Evolutionary conservation across 2,329 filamentous ascomycete genomes (phyloP), one percentile per base, ranked within the genome.

Genomic region (Myotisia sp.): DNA sequence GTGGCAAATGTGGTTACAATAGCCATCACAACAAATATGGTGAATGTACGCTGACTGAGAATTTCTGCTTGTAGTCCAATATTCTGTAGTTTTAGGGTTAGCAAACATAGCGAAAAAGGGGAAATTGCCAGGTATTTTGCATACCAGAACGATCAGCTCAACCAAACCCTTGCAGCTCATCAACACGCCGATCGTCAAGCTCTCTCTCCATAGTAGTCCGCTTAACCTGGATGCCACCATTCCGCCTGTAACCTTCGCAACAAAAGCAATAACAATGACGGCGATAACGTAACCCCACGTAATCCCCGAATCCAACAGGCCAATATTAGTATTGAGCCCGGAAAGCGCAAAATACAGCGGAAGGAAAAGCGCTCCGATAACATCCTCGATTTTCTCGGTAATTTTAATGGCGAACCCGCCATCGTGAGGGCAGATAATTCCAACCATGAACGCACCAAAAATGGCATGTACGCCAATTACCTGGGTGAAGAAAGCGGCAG

Each of bases 91-190:
- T 28, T 37, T 24, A 17, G 20, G 26, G 13, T 21, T 8, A 30
- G n/a, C n/a, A n/a, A n/a, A n/a, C 5, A n/a, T 4, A 18, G n/a
- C 6, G 24, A 36, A 29, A 44, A 14, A 4, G 12, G 16, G 6
- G 14, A 18, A 3, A 16, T n/a, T 4, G 36, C 36, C 26, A 46
- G 9, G 43, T 29, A 33, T 14, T 31, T n/a, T 42, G 29, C 74
- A 59, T 65, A 86, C 82, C 55, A 92, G 56, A n/a, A 94, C 86
- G 53, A 95, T 94, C 34, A 95, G 63, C 55, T 94, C 86, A 0
- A 94, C 86, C 6, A 95, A 66, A 48, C 87, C 87, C 56, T 95
- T 95, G 58, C 87, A 95, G 58, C 83, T 92, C 87, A 95, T 95
- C 47, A 94, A 60, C 10, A 78, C 74, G 9, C 87, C 87, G 44